Base-by-base conservation (phyloP, 345 rosid species). In the Turritis glabra region DNA sequence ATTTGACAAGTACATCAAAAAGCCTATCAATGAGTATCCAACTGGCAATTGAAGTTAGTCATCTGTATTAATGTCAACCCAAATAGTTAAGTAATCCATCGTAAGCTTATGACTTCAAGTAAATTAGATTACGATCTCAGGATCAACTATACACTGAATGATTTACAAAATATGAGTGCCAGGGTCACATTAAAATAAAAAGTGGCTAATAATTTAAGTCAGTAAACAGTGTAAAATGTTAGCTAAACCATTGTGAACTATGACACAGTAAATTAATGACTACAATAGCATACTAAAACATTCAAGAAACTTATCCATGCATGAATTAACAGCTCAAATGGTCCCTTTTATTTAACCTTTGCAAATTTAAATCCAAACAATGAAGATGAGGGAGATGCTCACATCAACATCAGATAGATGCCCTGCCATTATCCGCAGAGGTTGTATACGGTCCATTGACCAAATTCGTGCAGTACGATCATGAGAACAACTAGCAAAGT, bases 401-500 rank as follows among this genome's bases (percentile, higher is more conserved):
- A 90, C 99, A 78, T 92, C 98, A 56, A 92, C 98, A 83, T 96
- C 99, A 70, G 97, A 96, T 61, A 96, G 78, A 84, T 96, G 99
- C 66, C 99, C 98, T 60, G 97, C 99, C 95, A 90, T 84, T 80
- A 92, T 89, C 63, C 99, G 85, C 77, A 92, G 76, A 75, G 98
- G 98, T 74, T 88, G 98, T 76, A 89, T 80, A 85, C 90, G 86
- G 65, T 92, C 98, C 97, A 96, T 86, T 14, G 98, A 85, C 97
- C 99, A 96, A 72, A 96, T 82, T 77, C 96, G 83, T 33, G 97
- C 97, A 23, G 98, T 90, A 76, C 97, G 87, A 76, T 96, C 99
- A 84, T 96, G 99, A 38, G 99, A 92, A 80, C 90, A 80, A 74
- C 97, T 87, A 46, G 97, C 97, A 84, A 96, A 92, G 78, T 92